Evolutionary conservation across 352 stramenopile genomes (phyloP).

Genomic region (Phytophthora multivora): DNA sequence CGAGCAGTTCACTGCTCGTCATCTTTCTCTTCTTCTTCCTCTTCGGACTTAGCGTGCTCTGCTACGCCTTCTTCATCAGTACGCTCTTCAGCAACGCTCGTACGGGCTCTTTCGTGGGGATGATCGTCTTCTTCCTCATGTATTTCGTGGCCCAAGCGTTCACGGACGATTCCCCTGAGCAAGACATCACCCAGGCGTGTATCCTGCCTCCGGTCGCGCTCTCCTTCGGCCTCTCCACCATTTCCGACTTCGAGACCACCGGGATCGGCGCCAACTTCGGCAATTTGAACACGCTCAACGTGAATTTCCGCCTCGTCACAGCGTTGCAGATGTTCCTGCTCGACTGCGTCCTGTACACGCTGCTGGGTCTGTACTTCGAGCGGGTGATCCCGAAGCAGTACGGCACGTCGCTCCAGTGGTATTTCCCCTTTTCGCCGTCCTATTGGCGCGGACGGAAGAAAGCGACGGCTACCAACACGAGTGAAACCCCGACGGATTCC

Average conservation of each 20-base stretch:
- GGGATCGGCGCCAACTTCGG: conserved; percentile 45
- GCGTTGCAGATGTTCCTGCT: conserved; percentile 76
- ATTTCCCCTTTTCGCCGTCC: conserved; percentile 82
- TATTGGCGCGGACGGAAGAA: conserved; percentile 28
- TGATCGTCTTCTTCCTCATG: conserved; percentile 89
- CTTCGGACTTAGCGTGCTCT: conserved; percentile 51
- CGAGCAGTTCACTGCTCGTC: conserved; percentile 44
- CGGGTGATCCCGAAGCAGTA: conserved; percentile 90
- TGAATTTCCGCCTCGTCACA: conserved; percentile 65
- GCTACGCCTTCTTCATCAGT: conserved; percentile 53
- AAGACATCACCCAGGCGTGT: conserved; percentile 46
- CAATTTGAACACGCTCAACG: conserved; percentile 40
- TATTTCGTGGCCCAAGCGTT: conserved; percentile 67
- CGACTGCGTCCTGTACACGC: conserved; percentile 89
- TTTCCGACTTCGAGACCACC: conserved; percentile 50
- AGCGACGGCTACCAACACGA: neutral
- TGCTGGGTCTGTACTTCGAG: conserved; percentile 92
- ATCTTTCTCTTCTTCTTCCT: conserved; percentile 85
- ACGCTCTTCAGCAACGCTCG: conserved; percentile 77
- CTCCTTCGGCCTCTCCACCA: conserved; percentile 54
- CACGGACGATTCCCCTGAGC: conserved; percentile 18
- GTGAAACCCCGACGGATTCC: conserved; percentile 5
- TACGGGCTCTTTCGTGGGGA: conserved; percentile 61
- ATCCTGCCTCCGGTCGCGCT: conserved; percentile 66
- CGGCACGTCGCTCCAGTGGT: conserved; percentile 87